Conservation (phyloP, 306 rosid species). For the Trifolium dubium region DNA sequence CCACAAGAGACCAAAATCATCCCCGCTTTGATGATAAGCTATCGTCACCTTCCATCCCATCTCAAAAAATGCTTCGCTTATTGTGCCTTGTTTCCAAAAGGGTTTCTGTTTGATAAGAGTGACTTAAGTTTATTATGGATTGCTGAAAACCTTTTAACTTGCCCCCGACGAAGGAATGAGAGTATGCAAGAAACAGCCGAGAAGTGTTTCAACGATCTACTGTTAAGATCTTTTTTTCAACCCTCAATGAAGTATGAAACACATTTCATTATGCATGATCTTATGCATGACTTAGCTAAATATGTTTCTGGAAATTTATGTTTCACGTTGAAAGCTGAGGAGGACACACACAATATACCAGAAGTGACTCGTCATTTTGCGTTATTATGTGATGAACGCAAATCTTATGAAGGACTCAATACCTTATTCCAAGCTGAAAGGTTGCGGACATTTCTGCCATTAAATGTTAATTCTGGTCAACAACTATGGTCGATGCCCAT, state of each 20-base stretch:
- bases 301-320: not conserved
- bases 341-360: not conserved
- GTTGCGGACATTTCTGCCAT: constrained; percentile 3
- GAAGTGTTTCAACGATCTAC: constrained; percentile 16
- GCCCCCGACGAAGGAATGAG: not conserved
- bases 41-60: no score
- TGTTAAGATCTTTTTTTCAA: constrained; percentile 30
- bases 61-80: no score
- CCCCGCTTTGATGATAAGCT: no score
- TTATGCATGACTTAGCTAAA: constrained; percentile 27
- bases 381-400: fast-evolving
- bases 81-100: no score
- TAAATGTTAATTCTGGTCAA: no score
- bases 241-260: not conserved
- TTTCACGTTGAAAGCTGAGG: not conserved
- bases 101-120: no score
- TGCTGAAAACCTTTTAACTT: no score
- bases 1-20: no score
- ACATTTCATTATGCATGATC: constrained; percentile 2
- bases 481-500: no score
- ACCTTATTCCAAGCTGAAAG: not conserved
- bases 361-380: constrained; percentile 18
- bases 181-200: not conserved
- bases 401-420: not conserved
- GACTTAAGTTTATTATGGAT: no score